Evolutionary conservation across 1,284 basidiomycete genomes (phyloP).

Genomic region (Agaricales sp.): DNA sequence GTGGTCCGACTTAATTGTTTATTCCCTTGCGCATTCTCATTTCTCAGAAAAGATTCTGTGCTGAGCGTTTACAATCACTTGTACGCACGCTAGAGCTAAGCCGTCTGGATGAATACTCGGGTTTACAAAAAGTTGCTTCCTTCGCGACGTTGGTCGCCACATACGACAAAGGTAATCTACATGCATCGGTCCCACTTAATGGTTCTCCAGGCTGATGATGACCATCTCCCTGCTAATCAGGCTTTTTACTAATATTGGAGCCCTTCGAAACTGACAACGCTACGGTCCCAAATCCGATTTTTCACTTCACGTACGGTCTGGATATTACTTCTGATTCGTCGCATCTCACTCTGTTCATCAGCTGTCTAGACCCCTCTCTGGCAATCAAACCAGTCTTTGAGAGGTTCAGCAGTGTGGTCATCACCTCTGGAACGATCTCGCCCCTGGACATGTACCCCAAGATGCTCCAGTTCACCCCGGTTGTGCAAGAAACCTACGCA

Average conservation of each 20-base stretch:
- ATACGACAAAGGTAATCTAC: constrained; percentile 83
- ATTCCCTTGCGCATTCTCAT: constrained; percentile 7
- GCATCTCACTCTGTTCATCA: constrained; percentile 26
- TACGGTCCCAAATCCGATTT: constrained; percentile 97
- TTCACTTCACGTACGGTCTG: constrained; percentile 83
- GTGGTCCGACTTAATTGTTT: constrained; percentile 28
- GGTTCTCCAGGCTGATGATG: constrained; percentile 1
- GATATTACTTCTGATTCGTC: not conserved
- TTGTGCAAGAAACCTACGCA: constrained; percentile 94
- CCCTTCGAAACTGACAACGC: constrained; percentile 99
- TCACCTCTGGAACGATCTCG: constrained; percentile 97
- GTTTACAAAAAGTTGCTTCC: constrained; percentile 90
- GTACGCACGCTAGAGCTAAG: constrained; percentile 89
- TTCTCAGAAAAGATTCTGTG: constrained; percentile 68
- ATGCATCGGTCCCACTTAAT: not conserved
- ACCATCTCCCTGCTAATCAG: too few relatives aligned
- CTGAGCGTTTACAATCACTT: constrained; percentile 90
- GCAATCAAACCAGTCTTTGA: constrained; percentile 99
- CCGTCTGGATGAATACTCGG: constrained; percentile 84
- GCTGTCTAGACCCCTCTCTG: constrained; percentile 94
- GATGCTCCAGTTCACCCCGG: constrained; percentile 97
- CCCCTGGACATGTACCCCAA: constrained; percentile 99
- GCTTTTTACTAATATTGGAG: constrained; percentile 94
- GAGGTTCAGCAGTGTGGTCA: constrained; percentile 96
- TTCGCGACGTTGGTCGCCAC: constrained; percentile 98